Percentiles rank a stretch among this genome's conserved stretches.
phyloP scores from a whole-genome alignment of 163 green algal genomes.

The Scenedesmus sp. region DNA sequence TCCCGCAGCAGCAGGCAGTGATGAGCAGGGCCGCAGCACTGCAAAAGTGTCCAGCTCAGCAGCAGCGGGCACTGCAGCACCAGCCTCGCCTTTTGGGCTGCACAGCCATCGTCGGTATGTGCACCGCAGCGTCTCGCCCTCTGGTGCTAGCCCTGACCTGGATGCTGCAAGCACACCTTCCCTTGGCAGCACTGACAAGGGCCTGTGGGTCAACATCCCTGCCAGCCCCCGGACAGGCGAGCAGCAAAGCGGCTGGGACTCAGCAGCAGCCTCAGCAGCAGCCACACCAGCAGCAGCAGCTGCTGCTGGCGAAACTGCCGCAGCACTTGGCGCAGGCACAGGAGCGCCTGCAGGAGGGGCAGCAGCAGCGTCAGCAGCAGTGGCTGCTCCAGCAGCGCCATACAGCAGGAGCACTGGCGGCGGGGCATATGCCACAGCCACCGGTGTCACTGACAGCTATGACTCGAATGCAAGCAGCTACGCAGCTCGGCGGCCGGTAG shows the following conservation, averaged over 20 bases:
- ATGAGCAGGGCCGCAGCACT: neutral
- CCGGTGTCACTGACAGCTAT: constrained; percentile 16
- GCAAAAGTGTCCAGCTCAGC: neutral
- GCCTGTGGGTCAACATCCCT: neutral
- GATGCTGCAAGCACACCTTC: constrained; percentile 15
- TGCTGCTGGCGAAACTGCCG: neutral
- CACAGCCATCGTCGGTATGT: constrained; percentile 19
- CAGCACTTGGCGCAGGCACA: neutral
- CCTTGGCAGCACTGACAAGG: neutral
- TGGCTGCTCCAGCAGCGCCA: neutral
- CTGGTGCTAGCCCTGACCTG: neutral
- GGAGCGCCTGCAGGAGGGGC: neutral
- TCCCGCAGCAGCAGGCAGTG: neutral
- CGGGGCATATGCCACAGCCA: neutral
- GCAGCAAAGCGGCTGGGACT: neutral
- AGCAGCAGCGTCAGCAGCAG: neutral
- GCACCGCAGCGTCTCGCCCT: neutral
- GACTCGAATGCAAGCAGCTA: constrained; percentile 41
- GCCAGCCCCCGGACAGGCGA: neutral
- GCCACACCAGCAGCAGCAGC: neutral
- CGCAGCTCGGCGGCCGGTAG: constrained; percentile 1
- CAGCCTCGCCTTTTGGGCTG: neutral
- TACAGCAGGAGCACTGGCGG: neutral
- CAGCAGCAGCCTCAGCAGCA: neutral
- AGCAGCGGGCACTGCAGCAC: neutral